Conservation (phyloP, 2,329 filamentous ascomycete genomes). For the Aspergillus phoenicis region DNA sequence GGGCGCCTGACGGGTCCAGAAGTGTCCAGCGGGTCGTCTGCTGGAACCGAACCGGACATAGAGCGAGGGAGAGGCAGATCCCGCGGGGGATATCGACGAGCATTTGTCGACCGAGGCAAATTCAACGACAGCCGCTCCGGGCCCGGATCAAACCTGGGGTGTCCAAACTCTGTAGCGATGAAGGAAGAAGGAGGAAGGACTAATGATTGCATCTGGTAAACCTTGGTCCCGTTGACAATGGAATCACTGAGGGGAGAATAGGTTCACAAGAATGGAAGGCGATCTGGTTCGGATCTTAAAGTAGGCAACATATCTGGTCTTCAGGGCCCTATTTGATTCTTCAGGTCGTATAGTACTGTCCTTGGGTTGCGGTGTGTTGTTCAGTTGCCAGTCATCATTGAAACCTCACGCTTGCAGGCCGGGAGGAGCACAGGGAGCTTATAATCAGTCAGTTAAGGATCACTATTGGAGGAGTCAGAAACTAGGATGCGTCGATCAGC, state of each 20-base stretch:
- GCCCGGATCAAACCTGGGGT: constrained; percentile 36
- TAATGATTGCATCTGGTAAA: constrained; percentile 45
- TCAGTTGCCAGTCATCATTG: constrained; percentile 33
- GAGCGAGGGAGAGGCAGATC: constrained; percentile 44
- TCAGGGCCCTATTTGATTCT: constrained; percentile 12
- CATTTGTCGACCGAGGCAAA: constrained; percentile 40
- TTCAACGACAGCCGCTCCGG: constrained; percentile 39
- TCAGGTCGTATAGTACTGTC: constrained; percentile 4
- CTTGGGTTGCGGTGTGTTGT: constrained; percentile 20
- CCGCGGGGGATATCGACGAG: constrained; percentile 42
- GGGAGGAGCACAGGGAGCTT: constrained; percentile 34
- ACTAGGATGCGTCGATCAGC: constrained; percentile 40
- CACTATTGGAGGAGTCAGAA: constrained; percentile 43
- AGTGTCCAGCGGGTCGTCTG: constrained; percentile 41
- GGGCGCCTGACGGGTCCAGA: constrained; percentile 37
- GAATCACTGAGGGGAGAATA: constrained; percentile 1
- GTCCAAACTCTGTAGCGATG: constrained; percentile 40
- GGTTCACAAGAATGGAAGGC: constrained; percentile 31
- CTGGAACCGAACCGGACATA: constrained; percentile 48
- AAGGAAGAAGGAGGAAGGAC: constrained; percentile 43
- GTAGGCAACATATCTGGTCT: constrained; percentile 35
- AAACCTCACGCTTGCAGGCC: constrained; percentile 18
- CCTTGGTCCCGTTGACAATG: constrained; percentile 14
- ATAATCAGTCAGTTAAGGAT: constrained; percentile 35
- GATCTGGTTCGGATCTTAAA: constrained; percentile 21